Conservation (phyloP, 1,284 basidiomycete genomes). For the Puccinia coronata region DNA sequence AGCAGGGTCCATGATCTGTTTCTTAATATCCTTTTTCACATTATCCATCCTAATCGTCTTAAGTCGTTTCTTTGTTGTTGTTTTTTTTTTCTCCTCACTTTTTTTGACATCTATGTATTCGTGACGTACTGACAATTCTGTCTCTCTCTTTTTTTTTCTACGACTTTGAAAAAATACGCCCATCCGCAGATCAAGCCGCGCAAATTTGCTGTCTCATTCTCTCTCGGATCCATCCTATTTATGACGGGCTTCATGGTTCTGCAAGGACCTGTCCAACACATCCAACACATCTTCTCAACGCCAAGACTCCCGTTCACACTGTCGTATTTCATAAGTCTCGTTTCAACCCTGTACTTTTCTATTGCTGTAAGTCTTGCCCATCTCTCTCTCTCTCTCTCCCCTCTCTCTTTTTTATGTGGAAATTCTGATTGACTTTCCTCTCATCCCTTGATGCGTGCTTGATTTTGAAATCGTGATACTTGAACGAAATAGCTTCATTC, state of each 20-base stretch:
- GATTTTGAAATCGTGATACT: no score
- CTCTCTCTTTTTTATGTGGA: slow-evolving; percentile 1
- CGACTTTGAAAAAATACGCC: no score
- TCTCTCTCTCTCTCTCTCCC: background rate
- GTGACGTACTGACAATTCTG: no score
- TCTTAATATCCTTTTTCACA: slow-evolving; percentile 80
- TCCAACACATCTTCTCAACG: slow-evolving; percentile 80
- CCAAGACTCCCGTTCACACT: slow-evolving; percentile 85
- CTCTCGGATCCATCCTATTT: slow-evolving; percentile 60
- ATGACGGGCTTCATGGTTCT: slow-evolving; percentile 55
- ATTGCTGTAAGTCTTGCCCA: slow-evolving; percentile 67
- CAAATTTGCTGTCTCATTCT: slow-evolving; percentile 69
- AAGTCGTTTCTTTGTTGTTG: slow-evolving; percentile 53
- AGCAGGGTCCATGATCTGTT: slow-evolving; percentile 86
- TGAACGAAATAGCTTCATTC: slow-evolving; percentile 72
- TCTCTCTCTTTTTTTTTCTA: no score
- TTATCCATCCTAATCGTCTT: slow-evolving; percentile 71
- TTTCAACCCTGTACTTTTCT: slow-evolving; percentile 82
- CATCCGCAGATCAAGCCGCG: slow-evolving; percentile 71
- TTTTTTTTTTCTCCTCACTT: no score
- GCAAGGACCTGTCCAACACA: slow-evolving; percentile 62
- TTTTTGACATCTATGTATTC: no score
- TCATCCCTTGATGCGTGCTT: no score
- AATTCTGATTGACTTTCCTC: no score
- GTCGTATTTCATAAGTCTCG: slow-evolving; percentile 78